These are phyloP conservation scores for Phanerochaete sordida DNA, from an alignment of 768 basidiomycete species.

Conservation along the genomic window DNA sequence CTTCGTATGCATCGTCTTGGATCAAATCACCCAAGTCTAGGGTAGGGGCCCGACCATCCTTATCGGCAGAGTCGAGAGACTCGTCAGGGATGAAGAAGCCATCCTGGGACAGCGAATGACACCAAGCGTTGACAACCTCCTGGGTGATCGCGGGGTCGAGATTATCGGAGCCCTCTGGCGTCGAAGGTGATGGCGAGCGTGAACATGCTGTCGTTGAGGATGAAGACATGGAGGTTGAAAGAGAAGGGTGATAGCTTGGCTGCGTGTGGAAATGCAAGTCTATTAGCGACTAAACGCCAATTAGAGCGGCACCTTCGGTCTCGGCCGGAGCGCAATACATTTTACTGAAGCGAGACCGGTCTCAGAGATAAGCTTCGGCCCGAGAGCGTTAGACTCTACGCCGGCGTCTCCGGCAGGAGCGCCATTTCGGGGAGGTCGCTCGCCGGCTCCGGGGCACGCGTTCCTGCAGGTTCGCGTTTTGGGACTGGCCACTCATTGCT, in stretches of 20 bases:
- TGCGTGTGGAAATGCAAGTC: neutral
- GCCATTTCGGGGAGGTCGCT: neutral
- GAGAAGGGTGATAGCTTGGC: neutral
- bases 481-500: constrained; percentile 5
- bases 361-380: neutral
- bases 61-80: constrained; percentile 35
- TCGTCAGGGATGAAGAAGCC: constrained; percentile 38
- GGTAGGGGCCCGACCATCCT: constrained; percentile 52
- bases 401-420: neutral
- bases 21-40: constrained; percentile 71
- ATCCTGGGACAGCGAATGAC: constrained; percentile 41
- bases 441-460: constrained; percentile 1
- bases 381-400: neutral
- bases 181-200: constrained; percentile 68
- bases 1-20: constrained; percentile 71
- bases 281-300: constrained; percentile 1
- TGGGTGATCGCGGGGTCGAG: constrained; percentile 48
- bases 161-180: constrained; percentile 62
- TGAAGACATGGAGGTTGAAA: constrained; percentile 46
- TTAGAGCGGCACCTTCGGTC: neutral
- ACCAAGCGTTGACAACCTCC: constrained; percentile 57
- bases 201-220: constrained; percentile 56
- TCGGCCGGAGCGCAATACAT: neutral
- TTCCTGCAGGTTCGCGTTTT: neutral
- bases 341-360: neutral